Percentiles rank a stretch among this genome's conserved stretches.
Conservation (phyloP, 2,329 filamentous ascomycete genomes). For the Sordariomycetes sp. region DNA sequence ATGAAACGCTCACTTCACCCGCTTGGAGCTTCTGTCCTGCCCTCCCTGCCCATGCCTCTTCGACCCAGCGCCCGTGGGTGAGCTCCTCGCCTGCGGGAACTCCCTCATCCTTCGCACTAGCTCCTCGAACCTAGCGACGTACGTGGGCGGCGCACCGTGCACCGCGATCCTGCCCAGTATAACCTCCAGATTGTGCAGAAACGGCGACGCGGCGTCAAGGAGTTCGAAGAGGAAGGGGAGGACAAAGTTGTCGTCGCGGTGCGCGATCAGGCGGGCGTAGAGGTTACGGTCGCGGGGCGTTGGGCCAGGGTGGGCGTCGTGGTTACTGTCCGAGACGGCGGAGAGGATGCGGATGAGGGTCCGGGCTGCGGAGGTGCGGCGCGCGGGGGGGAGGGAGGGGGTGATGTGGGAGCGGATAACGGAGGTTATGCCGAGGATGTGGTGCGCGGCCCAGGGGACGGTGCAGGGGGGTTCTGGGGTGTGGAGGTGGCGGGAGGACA, state of each 20-base stretch:
- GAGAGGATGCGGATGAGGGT: slow-evolving; percentile 33
- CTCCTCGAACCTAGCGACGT: slow-evolving; percentile 19
- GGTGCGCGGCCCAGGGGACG: slow-evolving; percentile 34
- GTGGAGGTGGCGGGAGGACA: slow-evolving; percentile 12
- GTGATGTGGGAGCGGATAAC: slow-evolving; percentile 28
- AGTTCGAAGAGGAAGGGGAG: slow-evolving; percentile 27
- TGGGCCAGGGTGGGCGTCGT: slow-evolving; percentile 18
- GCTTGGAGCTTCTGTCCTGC: slow-evolving; percentile 12
- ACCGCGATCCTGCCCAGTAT: slow-evolving; percentile 17
- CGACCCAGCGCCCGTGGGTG: slow-evolving; percentile 13
- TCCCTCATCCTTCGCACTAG: slow-evolving; percentile 16
- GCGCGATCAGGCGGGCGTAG: slow-evolving; percentile 32
- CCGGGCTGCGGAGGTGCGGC: slow-evolving; percentile 30
- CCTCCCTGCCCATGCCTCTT: slow-evolving; percentile 16
- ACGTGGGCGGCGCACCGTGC: slow-evolving; percentile 19
- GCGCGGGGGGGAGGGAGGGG: slow-evolving; percentile 21
- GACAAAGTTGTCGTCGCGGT: slow-evolving; percentile 27
- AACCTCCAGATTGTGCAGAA: slow-evolving; percentile 22
- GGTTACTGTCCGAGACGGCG: slow-evolving; percentile 25
- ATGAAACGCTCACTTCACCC: slow-evolving; percentile 3
- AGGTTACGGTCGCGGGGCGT: slow-evolving; percentile 26
- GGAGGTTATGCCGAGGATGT: slow-evolving; percentile 26
- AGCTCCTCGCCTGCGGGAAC: slow-evolving; percentile 6
- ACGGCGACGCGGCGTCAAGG: slow-evolving; percentile 28
- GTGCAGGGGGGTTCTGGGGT: slow-evolving; percentile 14